Evolutionary conservation across 2,329 filamentous ascomycete species (phyloP).

Genomic region (Zopfia rhizophila): DNA sequence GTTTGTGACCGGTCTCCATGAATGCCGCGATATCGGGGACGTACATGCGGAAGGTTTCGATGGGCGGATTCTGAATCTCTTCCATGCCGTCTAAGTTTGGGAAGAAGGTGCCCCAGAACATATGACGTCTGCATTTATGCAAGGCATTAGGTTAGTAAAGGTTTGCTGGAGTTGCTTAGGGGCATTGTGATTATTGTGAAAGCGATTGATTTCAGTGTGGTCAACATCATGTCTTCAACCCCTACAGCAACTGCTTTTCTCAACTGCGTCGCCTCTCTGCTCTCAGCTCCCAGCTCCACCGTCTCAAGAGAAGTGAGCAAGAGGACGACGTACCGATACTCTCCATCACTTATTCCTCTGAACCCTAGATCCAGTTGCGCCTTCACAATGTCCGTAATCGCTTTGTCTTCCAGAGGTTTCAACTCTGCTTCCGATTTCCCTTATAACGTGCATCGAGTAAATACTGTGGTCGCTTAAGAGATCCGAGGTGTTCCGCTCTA

Average conservation of each 20-base stretch:
- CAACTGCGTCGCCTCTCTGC: not conserved
- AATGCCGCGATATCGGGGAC: slow-evolving; percentile 70
- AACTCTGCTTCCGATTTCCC: slow-evolving; percentile 67
- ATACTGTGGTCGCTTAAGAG: slow-evolving; percentile 70
- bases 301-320: not conserved
- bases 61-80: slow-evolving; percentile 59
- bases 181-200: too few relatives aligned
- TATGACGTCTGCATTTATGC: slow-evolving; percentile 43
- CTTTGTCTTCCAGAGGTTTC: slow-evolving; percentile 68
- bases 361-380: slow-evolving; percentile 70
- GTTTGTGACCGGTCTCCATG: slow-evolving; percentile 65
- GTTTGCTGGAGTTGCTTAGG: too few relatives aligned
- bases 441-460: slow-evolving; percentile 67
- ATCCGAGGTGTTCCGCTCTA: slow-evolving; percentile 77
- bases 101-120: slow-evolving; percentile 67
- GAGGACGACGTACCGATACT: slow-evolving; percentile 60
- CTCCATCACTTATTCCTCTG: slow-evolving; percentile 72
- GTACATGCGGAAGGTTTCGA: slow-evolving; percentile 65
- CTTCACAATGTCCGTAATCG: slow-evolving; percentile 71
- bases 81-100: slow-evolving; percentile 62
- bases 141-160: not conserved
- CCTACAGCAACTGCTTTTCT: too few relatives aligned
- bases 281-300: not conserved
- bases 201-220: too few relatives aligned
- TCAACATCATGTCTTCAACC: too few relatives aligned